Percentiles rank a stretch among this genome's conserved stretches.
Evolutionary conservation across 1,284 basidiomycete species (phyloP).

Genomic region (Sanghuangporus weigelae): DNA sequence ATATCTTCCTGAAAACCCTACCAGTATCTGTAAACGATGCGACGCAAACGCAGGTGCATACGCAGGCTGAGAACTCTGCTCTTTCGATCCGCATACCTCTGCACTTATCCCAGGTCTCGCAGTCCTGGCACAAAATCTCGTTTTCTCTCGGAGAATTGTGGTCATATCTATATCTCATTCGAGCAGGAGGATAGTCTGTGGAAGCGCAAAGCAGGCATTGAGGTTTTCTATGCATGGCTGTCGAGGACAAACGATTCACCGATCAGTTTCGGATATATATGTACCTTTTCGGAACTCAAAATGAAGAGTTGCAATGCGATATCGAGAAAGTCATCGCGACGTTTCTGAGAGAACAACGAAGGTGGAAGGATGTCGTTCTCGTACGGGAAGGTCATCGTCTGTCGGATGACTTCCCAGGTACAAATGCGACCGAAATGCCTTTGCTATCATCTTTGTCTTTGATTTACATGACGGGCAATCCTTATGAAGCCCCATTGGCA

Average conservation of each 20-base stretch:
- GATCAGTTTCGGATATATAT: not conserved
- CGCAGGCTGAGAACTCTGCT: not conserved
- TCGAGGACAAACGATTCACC: not conserved
- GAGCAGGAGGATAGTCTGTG: too few relatives aligned
- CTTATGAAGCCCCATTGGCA: not conserved
- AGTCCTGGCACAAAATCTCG: not conserved
- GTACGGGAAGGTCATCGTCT: not conserved
- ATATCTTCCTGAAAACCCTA: not conserved
- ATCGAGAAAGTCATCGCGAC: not conserved
- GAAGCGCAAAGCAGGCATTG: not conserved
- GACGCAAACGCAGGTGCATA: not conserved
- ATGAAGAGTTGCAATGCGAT: not conserved
- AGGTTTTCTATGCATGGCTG: not conserved
- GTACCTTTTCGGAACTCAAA: not conserved
- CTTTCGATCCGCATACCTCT: not conserved
- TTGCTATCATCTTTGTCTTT: not conserved
- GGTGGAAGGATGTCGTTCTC: not conserved
- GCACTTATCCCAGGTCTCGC: not conserved
- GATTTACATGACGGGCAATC: not conserved
- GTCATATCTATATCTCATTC: not conserved
- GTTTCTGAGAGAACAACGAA: not conserved
- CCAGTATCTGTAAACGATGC: not conserved
- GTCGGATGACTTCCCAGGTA: not conserved
- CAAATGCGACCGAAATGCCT: not conserved
- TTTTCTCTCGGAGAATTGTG: not conserved